phyloP scores from a whole-genome alignment of 2,329 filamentous ascomycete species.

The Cercospora citrullina region DNA sequence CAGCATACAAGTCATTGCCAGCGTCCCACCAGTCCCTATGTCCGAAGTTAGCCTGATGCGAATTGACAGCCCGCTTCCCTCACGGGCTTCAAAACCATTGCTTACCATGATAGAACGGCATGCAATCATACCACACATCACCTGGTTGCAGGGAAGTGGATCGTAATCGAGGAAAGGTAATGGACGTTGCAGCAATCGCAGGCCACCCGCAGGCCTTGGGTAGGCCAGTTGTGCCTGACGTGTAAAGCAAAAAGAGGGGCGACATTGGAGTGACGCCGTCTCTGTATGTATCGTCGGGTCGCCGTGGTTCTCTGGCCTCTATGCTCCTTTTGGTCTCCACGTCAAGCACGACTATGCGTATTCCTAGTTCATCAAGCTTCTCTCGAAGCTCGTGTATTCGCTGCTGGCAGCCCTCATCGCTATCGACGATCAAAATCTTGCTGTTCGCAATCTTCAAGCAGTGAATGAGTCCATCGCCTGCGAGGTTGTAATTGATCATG shows the following conservation, averaged over 20 bases:
- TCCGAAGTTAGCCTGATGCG: background rate
- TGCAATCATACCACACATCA: constrained; percentile 73
- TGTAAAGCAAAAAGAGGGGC: constrained; percentile 69
- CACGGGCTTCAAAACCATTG: background rate
- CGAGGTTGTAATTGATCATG: constrained; percentile 42
- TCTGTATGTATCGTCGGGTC: constrained; percentile 59
- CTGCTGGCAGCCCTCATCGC: constrained; percentile 52
- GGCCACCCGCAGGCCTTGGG: constrained; percentile 70
- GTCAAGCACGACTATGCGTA: constrained; percentile 58
- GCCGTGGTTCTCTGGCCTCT: constrained; percentile 49
- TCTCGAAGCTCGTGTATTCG: constrained; percentile 56
- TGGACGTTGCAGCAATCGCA: constrained; percentile 48
- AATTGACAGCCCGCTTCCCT: background rate
- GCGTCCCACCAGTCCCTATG: constrained; percentile 62
- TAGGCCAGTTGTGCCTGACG: constrained; percentile 72
- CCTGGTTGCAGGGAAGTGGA: constrained; percentile 42
- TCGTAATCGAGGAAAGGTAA: constrained; percentile 42
- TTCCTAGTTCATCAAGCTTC: constrained; percentile 56
- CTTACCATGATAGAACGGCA: constrained; percentile 69
- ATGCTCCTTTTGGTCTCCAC: constrained; percentile 51
- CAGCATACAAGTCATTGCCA: constrained; percentile 57
- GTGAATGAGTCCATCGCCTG: constrained; percentile 39
- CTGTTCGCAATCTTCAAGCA: constrained; percentile 42
- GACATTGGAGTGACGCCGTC: constrained; percentile 53
- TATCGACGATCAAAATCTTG: constrained; percentile 49